Evolutionary conservation across 441 rosid genomes (phyloP).

Genomic region (Aleurites moluccanus): DNA sequence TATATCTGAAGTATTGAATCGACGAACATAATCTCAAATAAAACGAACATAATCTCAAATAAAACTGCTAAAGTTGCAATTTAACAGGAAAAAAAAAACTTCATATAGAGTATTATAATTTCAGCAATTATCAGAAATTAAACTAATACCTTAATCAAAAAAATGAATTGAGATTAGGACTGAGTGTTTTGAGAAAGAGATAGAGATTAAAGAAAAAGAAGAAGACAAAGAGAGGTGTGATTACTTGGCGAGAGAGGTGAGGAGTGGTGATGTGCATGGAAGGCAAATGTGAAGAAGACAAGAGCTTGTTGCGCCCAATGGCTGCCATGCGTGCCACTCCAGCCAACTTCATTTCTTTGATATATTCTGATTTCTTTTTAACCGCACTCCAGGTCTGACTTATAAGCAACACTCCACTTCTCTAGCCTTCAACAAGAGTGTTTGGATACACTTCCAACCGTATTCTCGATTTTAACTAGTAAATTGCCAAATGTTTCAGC

Average conservation of each 20-base stretch:
- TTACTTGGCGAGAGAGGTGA: slow-evolving; percentile 13
- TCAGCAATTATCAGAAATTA: not conserved
- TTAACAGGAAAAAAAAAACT: not conserved
- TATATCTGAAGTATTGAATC: not conserved
- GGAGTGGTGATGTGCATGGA: slow-evolving; percentile 8
- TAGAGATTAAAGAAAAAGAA: not conserved
- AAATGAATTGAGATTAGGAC: too few species aligned
- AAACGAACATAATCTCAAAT: too few species aligned
- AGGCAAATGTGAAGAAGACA: slow-evolving; percentile 2
- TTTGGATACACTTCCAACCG: too few species aligned
- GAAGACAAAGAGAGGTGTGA: not conserved
- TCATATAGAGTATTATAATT: not conserved
- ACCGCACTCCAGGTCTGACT: too few species aligned
- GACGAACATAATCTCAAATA: too few species aligned
- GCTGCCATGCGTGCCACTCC: slow-evolving; percentile 6
- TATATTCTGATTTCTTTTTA: too few species aligned
- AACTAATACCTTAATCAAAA: too few species aligned
- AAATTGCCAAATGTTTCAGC: too few species aligned
- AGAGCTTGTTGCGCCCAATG: not conserved
- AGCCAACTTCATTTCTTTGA: not conserved
- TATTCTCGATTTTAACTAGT: too few species aligned
- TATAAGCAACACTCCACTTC: too few species aligned
- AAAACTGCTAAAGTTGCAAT: not conserved
- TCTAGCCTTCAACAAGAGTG: too few species aligned
- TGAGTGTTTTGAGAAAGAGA: too few species aligned